phyloP scores from a whole-genome alignment of 129 eudicot species.

The Smallanthus sonchifolius region DNA sequence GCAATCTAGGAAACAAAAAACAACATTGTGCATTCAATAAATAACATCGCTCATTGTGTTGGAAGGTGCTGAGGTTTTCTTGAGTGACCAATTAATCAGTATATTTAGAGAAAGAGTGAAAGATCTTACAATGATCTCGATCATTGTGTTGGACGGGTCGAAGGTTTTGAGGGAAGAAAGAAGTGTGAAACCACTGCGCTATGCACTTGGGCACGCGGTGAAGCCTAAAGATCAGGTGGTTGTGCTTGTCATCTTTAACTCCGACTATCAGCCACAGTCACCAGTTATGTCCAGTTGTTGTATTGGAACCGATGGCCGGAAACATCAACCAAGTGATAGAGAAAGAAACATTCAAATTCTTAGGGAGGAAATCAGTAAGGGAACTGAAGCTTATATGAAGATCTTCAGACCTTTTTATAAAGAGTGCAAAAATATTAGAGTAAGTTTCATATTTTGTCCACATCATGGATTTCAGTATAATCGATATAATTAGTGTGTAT shows the following conservation, averaged over 20 bases:
- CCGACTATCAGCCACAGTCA: conserved; percentile 16
- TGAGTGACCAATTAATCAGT: neutral
- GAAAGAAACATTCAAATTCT: conserved; percentile 20
- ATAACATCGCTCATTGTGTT: conserved; percentile 19
- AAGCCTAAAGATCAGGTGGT: conserved; percentile 31
- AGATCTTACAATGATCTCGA: conserved; percentile 9
- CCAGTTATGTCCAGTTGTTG: conserved; percentile 35
- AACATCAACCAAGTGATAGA: conserved; percentile 22
- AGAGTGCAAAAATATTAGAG: conserved; percentile 38
- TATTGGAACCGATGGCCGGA: conserved; percentile 17
- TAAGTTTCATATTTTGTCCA: conserved; percentile 6
- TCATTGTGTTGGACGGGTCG: conserved; percentile 43
- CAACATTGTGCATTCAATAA: neutral
- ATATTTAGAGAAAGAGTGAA: too few relatives aligned
- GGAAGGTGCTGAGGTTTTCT: too few relatives aligned
- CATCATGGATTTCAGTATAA: neutral
- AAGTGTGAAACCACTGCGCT: conserved; percentile 32
- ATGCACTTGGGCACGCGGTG: conserved; percentile 27
- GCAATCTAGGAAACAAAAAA: conserved; percentile 2
- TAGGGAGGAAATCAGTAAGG: conserved; percentile 34
- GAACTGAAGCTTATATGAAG: conserved; percentile 22
- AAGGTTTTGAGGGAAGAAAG: conserved; percentile 24
- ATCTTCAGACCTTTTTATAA: conserved; percentile 31
- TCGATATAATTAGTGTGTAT: too few relatives aligned
- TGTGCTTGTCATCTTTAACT: conserved; percentile 39